Percentiles rank a stretch among this genome's conserved stretches.
Evolutionary conservation across 768 basidiomycete genomes (phyloP).

Genomic region (Tricholoma saponaceum): DNA sequence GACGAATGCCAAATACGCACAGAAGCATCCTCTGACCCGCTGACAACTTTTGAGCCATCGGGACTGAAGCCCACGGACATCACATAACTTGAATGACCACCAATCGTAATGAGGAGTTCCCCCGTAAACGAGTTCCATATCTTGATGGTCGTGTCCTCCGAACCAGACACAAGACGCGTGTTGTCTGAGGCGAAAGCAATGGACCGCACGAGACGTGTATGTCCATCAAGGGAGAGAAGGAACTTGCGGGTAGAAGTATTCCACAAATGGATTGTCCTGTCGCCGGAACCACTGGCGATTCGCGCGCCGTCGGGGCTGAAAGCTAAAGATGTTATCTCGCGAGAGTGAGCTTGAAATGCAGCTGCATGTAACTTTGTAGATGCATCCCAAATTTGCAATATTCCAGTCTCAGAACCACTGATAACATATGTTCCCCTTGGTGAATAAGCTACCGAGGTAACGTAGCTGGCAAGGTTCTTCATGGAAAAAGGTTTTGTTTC

Average conservation of each 20-base stretch:
- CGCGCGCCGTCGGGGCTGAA: conserved; percentile 3
- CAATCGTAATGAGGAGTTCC: background rate
- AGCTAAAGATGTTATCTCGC: conserved; percentile 1
- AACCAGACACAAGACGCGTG: conserved; percentile 3
- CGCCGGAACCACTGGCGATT: conserved; percentile 8
- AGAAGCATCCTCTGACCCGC: conserved; percentile 6
- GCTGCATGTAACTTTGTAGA: conserved; percentile 2
- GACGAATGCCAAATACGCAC: conserved; percentile 8
- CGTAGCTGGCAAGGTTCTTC: conserved; percentile 4
- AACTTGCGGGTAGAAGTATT: background rate
- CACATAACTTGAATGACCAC: conserved; percentile 8
- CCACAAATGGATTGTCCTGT: conserved; percentile 6
- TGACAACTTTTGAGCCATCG: conserved; percentile 4
- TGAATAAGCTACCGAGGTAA: conserved; percentile 8
- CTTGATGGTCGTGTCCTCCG: conserved; percentile 4
- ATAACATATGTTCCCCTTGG: conserved; percentile 1
- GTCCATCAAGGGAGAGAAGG: background rate
- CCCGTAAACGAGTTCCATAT: conserved; percentile 6
- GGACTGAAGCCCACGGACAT: conserved; percentile 3
- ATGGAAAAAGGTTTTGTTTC: conserved; percentile 1
- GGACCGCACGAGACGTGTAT: conserved; percentile 7
- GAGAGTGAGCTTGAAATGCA: conserved; percentile 1
- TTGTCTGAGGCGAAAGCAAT: conserved; percentile 8
- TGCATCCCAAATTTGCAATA: conserved; percentile 9
- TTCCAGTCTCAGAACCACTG: conserved; percentile 5